These are phyloP conservation scores for Trichoderma sp. DNA, from an alignment of 2,329 filamentous ascomycete species.

Conservation along the genomic window DNA sequence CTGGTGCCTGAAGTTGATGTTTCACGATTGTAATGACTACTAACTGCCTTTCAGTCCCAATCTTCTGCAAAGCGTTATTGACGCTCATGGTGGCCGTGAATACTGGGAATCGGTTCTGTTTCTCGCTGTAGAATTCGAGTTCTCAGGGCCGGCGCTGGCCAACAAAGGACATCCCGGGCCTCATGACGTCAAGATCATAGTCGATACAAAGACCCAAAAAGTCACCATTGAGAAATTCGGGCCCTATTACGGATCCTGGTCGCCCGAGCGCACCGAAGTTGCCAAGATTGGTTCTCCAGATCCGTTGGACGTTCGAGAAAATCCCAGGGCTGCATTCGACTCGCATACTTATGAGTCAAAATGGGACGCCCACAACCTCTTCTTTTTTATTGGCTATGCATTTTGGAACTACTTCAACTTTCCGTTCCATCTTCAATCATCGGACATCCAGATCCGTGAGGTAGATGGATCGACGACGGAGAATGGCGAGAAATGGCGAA, in stretches of 20 bases:
- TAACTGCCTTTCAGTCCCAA: background rate
- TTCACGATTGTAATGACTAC: too few species aligned
- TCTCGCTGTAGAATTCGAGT: background rate
- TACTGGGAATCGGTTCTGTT: constrained; percentile 7
- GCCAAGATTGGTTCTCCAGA: background rate
- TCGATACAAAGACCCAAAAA: background rate
- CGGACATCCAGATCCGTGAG: background rate
- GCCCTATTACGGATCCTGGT: constrained; percentile 2
- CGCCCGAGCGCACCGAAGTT: background rate
- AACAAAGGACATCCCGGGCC: background rate
- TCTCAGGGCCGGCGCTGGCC: background rate
- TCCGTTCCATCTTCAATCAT: background rate
- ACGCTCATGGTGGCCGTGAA: constrained; percentile 2
- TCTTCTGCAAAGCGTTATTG: constrained; percentile 8
- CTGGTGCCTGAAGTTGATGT: background rate
- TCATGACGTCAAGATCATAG: background rate
- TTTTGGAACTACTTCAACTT: constrained; percentile 18
- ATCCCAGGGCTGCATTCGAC: background rate
- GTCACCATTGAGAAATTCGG: background rate
- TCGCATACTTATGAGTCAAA: background rate
- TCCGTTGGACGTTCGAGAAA: background rate
- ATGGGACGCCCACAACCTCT: constrained; percentile 3
- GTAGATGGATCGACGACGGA: background rate
- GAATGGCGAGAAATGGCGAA: constrained; percentile 1
- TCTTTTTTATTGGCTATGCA: constrained; percentile 5